A percentile compares a stretch with the other conserved stretches of the same genome.
Conservation (phyloP, 2,329 filamentous ascomycete species). For the Aspergillus jensenii region DNA sequence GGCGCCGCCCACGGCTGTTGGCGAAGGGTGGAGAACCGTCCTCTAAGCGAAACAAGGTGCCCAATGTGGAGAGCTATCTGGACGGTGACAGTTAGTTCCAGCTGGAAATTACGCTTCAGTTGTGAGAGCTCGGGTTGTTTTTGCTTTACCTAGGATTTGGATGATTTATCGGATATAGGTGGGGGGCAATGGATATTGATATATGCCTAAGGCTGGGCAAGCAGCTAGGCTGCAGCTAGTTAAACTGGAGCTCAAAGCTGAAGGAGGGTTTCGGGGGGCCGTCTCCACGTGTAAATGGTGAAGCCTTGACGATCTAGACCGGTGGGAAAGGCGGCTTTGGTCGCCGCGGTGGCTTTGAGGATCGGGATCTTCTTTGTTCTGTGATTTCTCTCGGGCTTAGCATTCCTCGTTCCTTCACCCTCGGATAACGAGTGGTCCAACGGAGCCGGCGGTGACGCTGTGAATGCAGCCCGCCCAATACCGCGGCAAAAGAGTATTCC, state of each 20-base stretch:
- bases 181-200: constrained; percentile 1
- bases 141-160: background rate
- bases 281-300: constrained; percentile 3
- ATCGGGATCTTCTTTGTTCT: background rate
- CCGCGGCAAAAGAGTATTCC: background rate
- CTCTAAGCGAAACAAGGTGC: constrained; percentile 17
- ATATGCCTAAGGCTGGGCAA: constrained; percentile 7
- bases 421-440: background rate
- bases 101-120: background rate
- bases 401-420: background rate
- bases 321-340: background rate
- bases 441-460: background rate
- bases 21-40: constrained; percentile 24
- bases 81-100: background rate
- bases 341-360: background rate
- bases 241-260: background rate
- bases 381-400: background rate
- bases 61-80: constrained; percentile 13
- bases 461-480: background rate
- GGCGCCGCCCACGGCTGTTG: constrained; percentile 29
- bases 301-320: constrained; percentile 7
- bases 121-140: background rate
- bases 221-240: constrained; percentile 2
- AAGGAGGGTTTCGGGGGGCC: background rate
- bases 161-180: constrained; percentile 1